Conservation (phyloP, 352 stramenopile species). For the Phytopythium ostracodes region DNA sequence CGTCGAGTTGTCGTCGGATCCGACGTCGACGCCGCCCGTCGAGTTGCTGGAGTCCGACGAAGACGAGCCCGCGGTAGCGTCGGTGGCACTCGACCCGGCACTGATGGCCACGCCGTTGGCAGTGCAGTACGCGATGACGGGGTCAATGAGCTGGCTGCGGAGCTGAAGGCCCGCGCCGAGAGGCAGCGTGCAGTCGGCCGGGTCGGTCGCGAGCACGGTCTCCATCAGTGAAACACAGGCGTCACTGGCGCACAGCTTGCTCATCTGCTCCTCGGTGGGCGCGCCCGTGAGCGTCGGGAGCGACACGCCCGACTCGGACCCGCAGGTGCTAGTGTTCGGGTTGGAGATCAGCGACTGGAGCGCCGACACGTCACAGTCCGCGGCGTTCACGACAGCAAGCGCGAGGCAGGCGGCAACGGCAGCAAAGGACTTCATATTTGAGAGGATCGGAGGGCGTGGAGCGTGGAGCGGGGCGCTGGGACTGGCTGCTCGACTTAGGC, state of each 20-base stretch:
- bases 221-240: constrained; percentile 14
- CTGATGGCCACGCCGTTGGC: constrained; percentile 10
- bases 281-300: constrained; percentile 3
- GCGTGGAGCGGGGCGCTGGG: background rate
- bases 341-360: constrained; percentile 1
- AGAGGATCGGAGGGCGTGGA: background rate
- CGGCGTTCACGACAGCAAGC: constrained; percentile 2
- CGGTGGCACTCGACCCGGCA: background rate
- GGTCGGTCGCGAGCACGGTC: constrained; percentile 13
- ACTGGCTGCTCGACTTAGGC: constrained; percentile 3
- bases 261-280: constrained; percentile 7
- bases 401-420: background rate
- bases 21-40: constrained; percentile 3
- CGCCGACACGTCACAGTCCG: background rate
- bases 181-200: constrained; percentile 16
- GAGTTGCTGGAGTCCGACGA: background rate
- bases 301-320: constrained; percentile 3
- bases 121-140: constrained; percentile 14
- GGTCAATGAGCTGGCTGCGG: constrained; percentile 17
- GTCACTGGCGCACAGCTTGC: constrained; percentile 8
- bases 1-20: background rate
- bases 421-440: constrained; percentile 2
- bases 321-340: constrained; percentile 4
- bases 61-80: constrained; percentile 3
- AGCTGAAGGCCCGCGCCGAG: constrained; percentile 7